These are phyloP conservation scores for Jackrogersella multiformis DNA, from an alignment of 495 filamentous ascomycete species.

Conservation along the genomic window DNA sequence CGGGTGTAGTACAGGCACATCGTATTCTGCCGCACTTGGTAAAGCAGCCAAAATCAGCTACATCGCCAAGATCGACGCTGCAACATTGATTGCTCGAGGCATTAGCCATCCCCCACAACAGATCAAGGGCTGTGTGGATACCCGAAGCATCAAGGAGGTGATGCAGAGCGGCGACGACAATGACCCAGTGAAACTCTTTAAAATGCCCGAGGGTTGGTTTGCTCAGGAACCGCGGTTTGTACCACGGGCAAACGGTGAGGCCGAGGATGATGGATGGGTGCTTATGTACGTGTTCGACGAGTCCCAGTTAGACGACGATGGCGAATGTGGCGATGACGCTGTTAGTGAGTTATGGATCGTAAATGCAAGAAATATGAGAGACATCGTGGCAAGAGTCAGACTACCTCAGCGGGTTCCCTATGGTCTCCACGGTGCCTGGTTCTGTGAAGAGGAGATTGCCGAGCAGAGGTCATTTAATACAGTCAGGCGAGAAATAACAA, in stretches of 20 bases:
- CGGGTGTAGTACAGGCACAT: conserved; percentile 58
- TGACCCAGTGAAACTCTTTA: conserved; percentile 68
- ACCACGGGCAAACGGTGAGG: conserved; percentile 51
- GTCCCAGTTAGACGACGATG: conserved; percentile 59
- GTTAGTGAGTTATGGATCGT: conserved; percentile 72
- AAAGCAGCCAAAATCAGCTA: conserved; percentile 68
- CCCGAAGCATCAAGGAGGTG: conserved; percentile 56
- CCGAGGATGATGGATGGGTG: conserved; percentile 67
- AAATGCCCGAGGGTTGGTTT: conserved; percentile 64
- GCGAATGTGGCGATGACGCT: conserved; percentile 52
- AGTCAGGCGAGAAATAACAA: conserved; percentile 27
- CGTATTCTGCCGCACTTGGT: conserved; percentile 62
- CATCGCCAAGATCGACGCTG: conserved; percentile 65
- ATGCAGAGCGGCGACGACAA: conserved; percentile 51
- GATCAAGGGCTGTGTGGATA: conserved; percentile 66
- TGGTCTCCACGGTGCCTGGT: conserved; percentile 73
- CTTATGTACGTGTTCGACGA: conserved; percentile 68
- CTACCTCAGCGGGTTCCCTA: conserved; percentile 73
- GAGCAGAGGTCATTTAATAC: conserved; percentile 47
- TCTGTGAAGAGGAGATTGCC: conserved; percentile 63
- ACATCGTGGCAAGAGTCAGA: conserved; percentile 61
- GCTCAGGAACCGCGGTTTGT: conserved; percentile 73
- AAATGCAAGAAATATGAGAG: conserved; percentile 65
- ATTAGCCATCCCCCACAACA: conserved; percentile 51
- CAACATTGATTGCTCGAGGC: conserved; percentile 58